phyloP scores from a whole-genome alignment of 1,284 basidiomycete genomes.

The Vanrija humicola region DNA sequence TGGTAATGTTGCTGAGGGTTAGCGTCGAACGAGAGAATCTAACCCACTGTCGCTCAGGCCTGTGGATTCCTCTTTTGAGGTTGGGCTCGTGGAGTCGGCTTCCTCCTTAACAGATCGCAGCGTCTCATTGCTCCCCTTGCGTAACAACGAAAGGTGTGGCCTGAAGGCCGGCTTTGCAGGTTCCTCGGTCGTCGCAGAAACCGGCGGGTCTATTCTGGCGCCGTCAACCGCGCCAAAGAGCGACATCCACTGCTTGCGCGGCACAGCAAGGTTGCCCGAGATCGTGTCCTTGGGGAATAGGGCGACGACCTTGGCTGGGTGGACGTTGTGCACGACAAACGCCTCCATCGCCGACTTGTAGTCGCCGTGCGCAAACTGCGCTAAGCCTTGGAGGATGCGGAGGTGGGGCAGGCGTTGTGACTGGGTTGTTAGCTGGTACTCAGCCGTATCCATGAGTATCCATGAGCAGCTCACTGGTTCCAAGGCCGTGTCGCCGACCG shows the following conservation, averaged over 20 bases:
- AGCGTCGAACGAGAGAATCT: too few species aligned
- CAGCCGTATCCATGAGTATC: too few species aligned
- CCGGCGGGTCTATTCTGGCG: conserved; percentile 37
- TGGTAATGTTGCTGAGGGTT: conserved; percentile 9
- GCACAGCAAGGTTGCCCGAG: conserved; percentile 70
- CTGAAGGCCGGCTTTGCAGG: neutral
- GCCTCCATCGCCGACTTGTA: conserved; percentile 67
- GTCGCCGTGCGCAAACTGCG: conserved; percentile 59
- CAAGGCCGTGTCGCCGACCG: conserved; percentile 58
- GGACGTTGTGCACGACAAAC: conserved; percentile 82
- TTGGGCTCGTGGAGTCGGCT: too few species aligned
- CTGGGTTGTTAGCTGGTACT: neutral
- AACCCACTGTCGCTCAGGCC: neutral
- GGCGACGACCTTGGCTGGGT: conserved; percentile 89
- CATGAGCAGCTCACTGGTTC: conserved; percentile 66
- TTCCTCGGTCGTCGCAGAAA: neutral
- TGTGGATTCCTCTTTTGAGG: too few species aligned
- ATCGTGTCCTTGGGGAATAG: conserved; percentile 73
- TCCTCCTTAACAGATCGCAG: conserved; percentile 9
- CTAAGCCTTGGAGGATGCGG: conserved; percentile 67
- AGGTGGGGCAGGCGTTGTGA: conserved; percentile 55
- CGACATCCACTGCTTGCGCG: conserved; percentile 68
- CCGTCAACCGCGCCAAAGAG: conserved; percentile 73
- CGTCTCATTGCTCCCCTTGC: conserved; percentile 41
- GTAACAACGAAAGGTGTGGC: conserved; percentile 16